Evolutionary conservation across 805 yeast genomes (phyloP).

Genomic region (Martiniozyma abietophila): DNA sequence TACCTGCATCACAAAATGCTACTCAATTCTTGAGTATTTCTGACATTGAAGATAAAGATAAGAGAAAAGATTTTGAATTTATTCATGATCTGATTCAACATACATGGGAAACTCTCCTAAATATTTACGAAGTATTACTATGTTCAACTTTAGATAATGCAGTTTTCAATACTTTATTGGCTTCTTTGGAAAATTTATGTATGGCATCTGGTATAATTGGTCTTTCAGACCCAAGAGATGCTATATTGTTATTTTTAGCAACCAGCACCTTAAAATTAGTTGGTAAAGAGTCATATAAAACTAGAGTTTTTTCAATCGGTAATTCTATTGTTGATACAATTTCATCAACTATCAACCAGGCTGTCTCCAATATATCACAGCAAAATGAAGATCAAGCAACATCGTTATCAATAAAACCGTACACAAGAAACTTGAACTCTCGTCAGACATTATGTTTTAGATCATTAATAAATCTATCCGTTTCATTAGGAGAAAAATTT

Average conservation of each 20-base stretch:
- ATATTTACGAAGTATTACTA: slow-evolving; percentile 41
- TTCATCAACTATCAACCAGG: slow-evolving; percentile 33
- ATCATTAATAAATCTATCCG: slow-evolving; percentile 67
- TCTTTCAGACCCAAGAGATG: slow-evolving; percentile 46
- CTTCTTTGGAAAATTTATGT: slow-evolving; percentile 72
- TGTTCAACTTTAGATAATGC: slow-evolving; percentile 65
- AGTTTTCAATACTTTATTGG: slow-evolving; percentile 52
- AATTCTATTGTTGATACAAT: slow-evolving; percentile 45
- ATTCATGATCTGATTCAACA: slow-evolving; percentile 24
- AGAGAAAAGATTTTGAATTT: slow-evolving; percentile 9
- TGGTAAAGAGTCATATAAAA: slow-evolving; percentile 24
- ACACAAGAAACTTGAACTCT: slow-evolving; percentile 43
- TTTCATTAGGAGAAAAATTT: slow-evolving; percentile 72
- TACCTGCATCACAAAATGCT: slow-evolving; percentile 14
- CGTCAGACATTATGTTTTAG: slow-evolving; percentile 70
- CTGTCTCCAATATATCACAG: slow-evolving; percentile 24
- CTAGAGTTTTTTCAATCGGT: slow-evolving; percentile 35
- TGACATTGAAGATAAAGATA: slow-evolving; percentile 11
- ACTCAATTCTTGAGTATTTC: slow-evolving; percentile 6
- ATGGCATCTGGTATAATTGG: slow-evolving; percentile 78
- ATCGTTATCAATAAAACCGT: slow-evolving; percentile 14
- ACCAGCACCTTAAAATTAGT: slow-evolving; percentile 34
- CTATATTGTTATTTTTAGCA: slow-evolving; percentile 39
- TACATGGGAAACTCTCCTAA: slow-evolving; percentile 33
- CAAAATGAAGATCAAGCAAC: slow-evolving; percentile 2